These are phyloP conservation scores for Colletotrichum agaves DNA, from an alignment of 2,329 filamentous ascomycete species.

Conservation along the genomic window DNA sequence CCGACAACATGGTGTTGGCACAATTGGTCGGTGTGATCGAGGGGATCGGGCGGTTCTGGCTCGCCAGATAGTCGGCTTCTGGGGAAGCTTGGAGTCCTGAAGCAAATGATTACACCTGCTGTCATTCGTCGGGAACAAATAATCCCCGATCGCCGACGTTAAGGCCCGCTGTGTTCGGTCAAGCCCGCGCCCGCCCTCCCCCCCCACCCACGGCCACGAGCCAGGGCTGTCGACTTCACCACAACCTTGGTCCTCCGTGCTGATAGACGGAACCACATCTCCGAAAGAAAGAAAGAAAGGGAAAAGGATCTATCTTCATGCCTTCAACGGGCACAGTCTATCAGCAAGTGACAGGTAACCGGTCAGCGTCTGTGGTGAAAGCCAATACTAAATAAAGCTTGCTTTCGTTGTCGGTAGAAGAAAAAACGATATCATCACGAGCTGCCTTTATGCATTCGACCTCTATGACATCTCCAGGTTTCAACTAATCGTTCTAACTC, in stretches of 20 bases:
- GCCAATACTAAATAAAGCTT: not conserved
- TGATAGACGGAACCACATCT: no score
- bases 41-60: slow-evolving; percentile 22
- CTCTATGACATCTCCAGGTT: not conserved
- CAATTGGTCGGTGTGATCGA: slow-evolving; percentile 27
- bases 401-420: slow-evolving; percentile 5
- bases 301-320: not conserved
- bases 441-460: not conserved
- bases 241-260: no score
- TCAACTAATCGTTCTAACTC: not conserved
- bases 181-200: no score
- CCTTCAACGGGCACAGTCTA: not conserved
- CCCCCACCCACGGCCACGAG: no score
- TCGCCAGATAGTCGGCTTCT: slow-evolving; percentile 27
- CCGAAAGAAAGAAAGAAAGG: not conserved
- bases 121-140: slow-evolving; percentile 36
- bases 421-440: not conserved
- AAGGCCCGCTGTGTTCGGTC: not conserved
- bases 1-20: slow-evolving; percentile 57
- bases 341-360: not conserved
- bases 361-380: not conserved
- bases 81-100: slow-evolving; percentile 33
- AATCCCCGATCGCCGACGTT: slow-evolving; percentile 23
- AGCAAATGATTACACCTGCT: slow-evolving; percentile 36
- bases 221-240: no score